Evolutionary conservation across 2,329 filamentous ascomycete genomes (phyloP).

Genomic region (Lecanicillium sp.): DNA sequence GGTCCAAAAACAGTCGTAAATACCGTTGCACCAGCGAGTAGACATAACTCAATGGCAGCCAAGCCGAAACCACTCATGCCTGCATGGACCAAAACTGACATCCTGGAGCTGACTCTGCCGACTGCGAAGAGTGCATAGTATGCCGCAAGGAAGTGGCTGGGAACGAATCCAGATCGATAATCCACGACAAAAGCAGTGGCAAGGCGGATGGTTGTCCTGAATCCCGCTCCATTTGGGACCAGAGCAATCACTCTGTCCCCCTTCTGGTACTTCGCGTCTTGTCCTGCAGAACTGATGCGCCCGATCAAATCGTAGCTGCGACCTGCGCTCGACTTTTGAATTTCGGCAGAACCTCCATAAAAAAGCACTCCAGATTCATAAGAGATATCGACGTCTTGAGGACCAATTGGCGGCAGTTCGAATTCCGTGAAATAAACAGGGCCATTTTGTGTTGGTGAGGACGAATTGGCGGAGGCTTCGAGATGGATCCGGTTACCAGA

Average conservation of each 20-base stretch:
- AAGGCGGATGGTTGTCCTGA: conserved; percentile 30
- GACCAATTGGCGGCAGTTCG: conserved; percentile 16
- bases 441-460: background rate
- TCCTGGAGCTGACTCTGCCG: conserved; percentile 23
- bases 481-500: background rate
- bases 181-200: conserved; percentile 32
- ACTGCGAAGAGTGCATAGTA: conserved; percentile 34
- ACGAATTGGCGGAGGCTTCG: background rate
- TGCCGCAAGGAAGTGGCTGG: conserved; percentile 36
- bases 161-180: conserved; percentile 24
- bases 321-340: background rate
- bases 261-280: conserved; percentile 25
- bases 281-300: conserved; percentile 29
- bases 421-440: background rate
- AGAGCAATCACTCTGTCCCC: conserved; percentile 40
- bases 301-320: conserved; percentile 34
- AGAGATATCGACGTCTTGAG: conserved; percentile 35
- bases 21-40: conserved; percentile 31
- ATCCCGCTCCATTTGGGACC: conserved; percentile 25
- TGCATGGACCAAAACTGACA: conserved; percentile 37
- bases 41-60: conserved; percentile 37
- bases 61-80: conserved; percentile 39
- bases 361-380: conserved; percentile 32
- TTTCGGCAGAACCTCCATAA: conserved; percentile 11
- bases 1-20: conserved; percentile 35